These are phyloP conservation scores for Neofusicoccum cordaticola DNA, from an alignment of 2,329 filamentous ascomycete species.

Conservation along the genomic window DNA sequence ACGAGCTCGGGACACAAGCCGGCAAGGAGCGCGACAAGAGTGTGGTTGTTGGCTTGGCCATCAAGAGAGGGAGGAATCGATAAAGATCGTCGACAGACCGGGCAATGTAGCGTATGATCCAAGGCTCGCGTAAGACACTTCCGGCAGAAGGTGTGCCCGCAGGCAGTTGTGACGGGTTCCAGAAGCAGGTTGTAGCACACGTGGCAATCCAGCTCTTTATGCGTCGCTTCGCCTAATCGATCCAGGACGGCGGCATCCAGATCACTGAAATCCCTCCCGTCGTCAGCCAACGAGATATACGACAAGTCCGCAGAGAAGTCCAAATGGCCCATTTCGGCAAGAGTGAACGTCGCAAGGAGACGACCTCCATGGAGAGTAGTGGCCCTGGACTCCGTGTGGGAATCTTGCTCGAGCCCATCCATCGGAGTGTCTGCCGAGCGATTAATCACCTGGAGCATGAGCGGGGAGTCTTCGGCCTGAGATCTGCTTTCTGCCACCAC, in stretches of 20 bases:
- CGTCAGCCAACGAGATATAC: constrained; percentile 43
- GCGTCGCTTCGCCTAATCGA: constrained; percentile 59
- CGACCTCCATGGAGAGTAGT: constrained; percentile 55
- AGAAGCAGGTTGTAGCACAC: constrained; percentile 80
- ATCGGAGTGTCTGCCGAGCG: constrained; percentile 25
- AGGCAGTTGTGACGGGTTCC: constrained; percentile 79
- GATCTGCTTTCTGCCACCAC: constrained; percentile 47
- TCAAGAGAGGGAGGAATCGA: constrained; percentile 51
- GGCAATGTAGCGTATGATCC: constrained; percentile 75
- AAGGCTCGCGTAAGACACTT: constrained; percentile 73
- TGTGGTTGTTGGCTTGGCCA: constrained; percentile 58
- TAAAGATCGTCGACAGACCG: constrained; percentile 71
- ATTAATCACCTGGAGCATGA: constrained; percentile 41
- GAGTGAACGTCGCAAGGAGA: constrained; percentile 63
- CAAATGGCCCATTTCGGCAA: constrained; percentile 63
- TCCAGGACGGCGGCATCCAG: constrained; percentile 54
- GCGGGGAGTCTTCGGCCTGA: constrained; percentile 33
- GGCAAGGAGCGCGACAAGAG: constrained; percentile 62
- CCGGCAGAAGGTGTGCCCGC: constrained; percentile 87
- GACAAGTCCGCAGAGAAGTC: constrained; percentile 55
- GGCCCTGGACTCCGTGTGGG: constrained; percentile 31
- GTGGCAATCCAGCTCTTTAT: constrained; percentile 79
- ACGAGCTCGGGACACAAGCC: constrained; percentile 67
- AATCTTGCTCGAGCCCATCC: constrained; percentile 41
- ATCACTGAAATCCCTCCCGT: constrained; percentile 36